phyloP scores from a whole-genome alignment of 805 yeast genomes.

The Priceomyces melissophilus region DNA sequence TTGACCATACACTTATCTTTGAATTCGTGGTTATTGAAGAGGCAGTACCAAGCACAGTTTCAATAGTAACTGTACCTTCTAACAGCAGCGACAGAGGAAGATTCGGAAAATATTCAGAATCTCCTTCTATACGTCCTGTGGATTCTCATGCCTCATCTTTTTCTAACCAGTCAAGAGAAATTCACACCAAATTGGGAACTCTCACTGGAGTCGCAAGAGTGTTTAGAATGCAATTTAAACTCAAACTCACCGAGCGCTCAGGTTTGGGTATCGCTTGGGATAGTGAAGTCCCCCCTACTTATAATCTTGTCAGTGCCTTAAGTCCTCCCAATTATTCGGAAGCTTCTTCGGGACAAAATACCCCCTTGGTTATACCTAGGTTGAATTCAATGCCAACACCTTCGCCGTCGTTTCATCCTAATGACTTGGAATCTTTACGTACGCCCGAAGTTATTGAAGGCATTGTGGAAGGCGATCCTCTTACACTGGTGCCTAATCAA shows the following conservation, averaged over 20 bases:
- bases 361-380: conserved; percentile 21
- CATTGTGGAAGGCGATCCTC: conserved; percentile 15
- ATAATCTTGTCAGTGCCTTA: conserved; percentile 75
- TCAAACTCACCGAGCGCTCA: conserved; percentile 81
- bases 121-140: conserved; percentile 22
- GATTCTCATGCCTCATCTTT: conserved; percentile 18
- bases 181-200: conserved; percentile 46
- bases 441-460: conserved; percentile 42
- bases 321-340: conserved; percentile 79
- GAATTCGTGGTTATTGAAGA: conserved; percentile 97
- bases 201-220: conserved; percentile 97
- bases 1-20: conserved; percentile 71
- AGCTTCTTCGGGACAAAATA: conserved; percentile 10
- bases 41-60: conserved; percentile 33
- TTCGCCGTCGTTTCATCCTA: background rate
- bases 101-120: conserved; percentile 1
- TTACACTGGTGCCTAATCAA: no score
- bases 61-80: no score
- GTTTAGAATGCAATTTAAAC: conserved; percentile 86
- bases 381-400: background rate
- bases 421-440: conserved; percentile 8
- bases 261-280: conserved; percentile 98
- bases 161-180: conserved; percentile 6
- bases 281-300: conserved; percentile 97
- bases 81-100: conserved; percentile 11